Conservation (phyloP, 257 asterid species). For the Anisodus acutangulus region DNA sequence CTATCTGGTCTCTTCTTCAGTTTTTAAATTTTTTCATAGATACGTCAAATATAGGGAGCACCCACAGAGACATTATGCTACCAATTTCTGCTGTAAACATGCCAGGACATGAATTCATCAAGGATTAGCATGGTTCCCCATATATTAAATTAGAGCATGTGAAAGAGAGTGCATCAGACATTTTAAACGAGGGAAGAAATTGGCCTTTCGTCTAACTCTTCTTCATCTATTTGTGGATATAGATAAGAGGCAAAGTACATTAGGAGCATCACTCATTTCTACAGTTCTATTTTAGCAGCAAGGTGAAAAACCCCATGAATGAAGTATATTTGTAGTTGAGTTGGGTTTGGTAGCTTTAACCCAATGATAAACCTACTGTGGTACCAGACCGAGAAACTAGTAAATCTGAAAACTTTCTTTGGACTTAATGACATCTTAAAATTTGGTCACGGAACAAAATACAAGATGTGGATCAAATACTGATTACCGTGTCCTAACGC, state of each 20-base stretch:
- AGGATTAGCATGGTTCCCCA: not conserved
- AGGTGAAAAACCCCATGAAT: not conserved
- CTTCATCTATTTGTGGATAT: not conserved
- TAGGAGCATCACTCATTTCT: not conserved
- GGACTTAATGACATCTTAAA: no score
- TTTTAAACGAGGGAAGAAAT: not conserved
- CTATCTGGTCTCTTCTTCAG: not conserved
- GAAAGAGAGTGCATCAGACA: not conserved
- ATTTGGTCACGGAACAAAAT: no score
- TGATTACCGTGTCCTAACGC: no score
- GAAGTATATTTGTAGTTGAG: no score
- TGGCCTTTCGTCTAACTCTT: not conserved
- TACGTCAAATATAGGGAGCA: conserved; percentile 14
- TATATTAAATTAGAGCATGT: not conserved
- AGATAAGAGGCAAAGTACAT: no score
- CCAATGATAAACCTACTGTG: no score
- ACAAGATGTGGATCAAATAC: no score
- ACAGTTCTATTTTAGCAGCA: not conserved
- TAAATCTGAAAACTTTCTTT: no score
- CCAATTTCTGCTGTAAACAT: not conserved
- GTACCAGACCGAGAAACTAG: no score
- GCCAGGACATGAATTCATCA: not conserved
- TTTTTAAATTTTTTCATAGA: not conserved
- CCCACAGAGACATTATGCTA: not conserved
- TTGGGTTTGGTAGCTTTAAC: no score